Percentiles rank a stretch among this genome's conserved stretches.
Conservation (phyloP, 2,329 filamentous ascomycete species). For the Ustulina deusta region DNA sequence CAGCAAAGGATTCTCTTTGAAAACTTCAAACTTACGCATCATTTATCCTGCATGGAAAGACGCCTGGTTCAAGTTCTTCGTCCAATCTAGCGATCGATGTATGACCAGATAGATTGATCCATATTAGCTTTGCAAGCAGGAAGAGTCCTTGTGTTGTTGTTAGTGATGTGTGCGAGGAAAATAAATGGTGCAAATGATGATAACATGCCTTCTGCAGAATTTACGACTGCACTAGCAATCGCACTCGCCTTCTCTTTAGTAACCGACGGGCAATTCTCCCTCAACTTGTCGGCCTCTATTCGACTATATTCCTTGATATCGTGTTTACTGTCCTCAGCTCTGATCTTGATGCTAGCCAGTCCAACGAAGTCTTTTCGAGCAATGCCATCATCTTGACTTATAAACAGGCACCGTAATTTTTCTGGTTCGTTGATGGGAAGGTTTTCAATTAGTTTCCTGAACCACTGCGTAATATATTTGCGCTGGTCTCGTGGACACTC, state of each 20-base stretch:
- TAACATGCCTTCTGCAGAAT: conserved; percentile 14
- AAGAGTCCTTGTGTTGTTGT: conserved; percentile 31
- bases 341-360: conserved; percentile 40
- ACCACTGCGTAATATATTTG: conserved; percentile 47
- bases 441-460: conserved; percentile 38
- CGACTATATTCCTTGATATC: conserved; percentile 49
- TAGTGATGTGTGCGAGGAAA: not conserved
- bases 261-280: not conserved
- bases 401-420: conserved; percentile 46
- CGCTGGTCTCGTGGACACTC: conserved; percentile 50
- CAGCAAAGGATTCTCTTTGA: not conserved
- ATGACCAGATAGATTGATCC: conserved; percentile 27
- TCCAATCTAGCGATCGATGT: conserved; percentile 33
- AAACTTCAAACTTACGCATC: conserved; percentile 38
- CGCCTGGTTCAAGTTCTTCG: conserved; percentile 38
- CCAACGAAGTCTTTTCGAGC: conserved; percentile 46
- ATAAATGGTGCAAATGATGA: not conserved
- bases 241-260: conserved; percentile 4
- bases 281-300: conserved; percentile 17
- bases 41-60: conserved; percentile 37
- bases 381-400: conserved; percentile 51
- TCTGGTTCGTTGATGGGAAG: conserved; percentile 37
- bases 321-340: conserved; percentile 42
- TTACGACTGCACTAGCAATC: not conserved
- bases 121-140: conserved; percentile 35